These are phyloP conservation scores for Aureobasidium melanogenum DNA, from an alignment of 2,329 filamentous ascomycete genomes.

Conservation along the genomic window DNA sequence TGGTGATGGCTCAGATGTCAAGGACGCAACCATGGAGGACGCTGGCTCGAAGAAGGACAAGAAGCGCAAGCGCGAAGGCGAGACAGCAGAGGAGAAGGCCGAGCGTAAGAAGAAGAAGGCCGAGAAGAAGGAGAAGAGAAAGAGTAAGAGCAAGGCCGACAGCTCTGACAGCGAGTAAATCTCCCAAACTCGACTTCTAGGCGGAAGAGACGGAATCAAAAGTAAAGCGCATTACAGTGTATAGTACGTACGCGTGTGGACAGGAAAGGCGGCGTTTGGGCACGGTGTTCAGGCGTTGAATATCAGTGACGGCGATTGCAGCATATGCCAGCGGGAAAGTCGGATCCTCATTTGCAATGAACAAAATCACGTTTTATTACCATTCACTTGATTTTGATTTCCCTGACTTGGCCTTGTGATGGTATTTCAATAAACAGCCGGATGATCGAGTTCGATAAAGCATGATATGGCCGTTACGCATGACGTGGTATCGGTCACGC, in stretches of 20 bases:
- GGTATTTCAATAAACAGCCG: neutral
- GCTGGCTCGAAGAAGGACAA: constrained; percentile 34
- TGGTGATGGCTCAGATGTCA: constrained; percentile 17
- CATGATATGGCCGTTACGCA: constrained; percentile 3
- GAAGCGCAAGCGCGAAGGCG: constrained; percentile 40
- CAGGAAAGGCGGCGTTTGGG: constrained; percentile 12
- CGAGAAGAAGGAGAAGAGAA: constrained; percentile 68
- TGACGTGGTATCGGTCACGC: constrained; percentile 1
- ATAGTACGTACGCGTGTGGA: constrained; percentile 10
- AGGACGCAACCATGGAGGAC: constrained; percentile 16
- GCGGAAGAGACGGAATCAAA: neutral
- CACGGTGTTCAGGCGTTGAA: constrained; percentile 13
- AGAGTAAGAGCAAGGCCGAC: constrained; percentile 39
- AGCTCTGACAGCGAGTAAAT: constrained; percentile 33
- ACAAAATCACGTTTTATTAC: constrained; percentile 11
- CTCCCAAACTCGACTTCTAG: neutral
- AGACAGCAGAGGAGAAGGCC: constrained; percentile 38
- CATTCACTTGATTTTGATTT: neutral
- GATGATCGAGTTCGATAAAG: neutral
- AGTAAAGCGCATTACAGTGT: constrained; percentile 11
- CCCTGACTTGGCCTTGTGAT: neutral
- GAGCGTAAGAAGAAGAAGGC: constrained; percentile 61
- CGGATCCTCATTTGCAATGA: constrained; percentile 9
- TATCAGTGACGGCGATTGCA: constrained; percentile 11
- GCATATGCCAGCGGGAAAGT: constrained; percentile 12